Evolutionary conservation across 805 yeast species (phyloP).

Genomic region (Candida argentea): DNA sequence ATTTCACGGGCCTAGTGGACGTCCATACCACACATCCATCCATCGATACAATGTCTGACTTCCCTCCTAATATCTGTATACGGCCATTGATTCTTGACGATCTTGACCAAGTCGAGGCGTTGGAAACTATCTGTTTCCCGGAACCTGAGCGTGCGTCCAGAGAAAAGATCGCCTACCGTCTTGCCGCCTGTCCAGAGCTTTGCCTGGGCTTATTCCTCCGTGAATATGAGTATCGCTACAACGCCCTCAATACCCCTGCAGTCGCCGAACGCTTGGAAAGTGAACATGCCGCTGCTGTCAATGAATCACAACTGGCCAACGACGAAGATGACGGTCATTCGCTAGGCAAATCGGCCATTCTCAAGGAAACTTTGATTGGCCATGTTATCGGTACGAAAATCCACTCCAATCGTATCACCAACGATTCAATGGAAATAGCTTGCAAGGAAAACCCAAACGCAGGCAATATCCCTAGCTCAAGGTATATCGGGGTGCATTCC

Average conservation of each 20-base stretch:
- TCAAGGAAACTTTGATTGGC: slow-evolving; percentile 61
- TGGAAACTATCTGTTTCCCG: slow-evolving; percentile 66
- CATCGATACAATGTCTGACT: slow-evolving; percentile 32
- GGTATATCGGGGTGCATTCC: slow-evolving; percentile 72
- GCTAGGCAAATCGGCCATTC: slow-evolving; percentile 40
- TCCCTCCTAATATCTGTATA: slow-evolving; percentile 36
- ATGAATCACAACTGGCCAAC: slow-evolving; percentile 3
- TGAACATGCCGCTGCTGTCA: slow-evolving; percentile 10
- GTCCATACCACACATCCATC: slow-evolving; percentile 1
- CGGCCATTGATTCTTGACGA: slow-evolving; percentile 79
- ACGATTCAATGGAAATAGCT: slow-evolving; percentile 54
- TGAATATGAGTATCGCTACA: slow-evolving; percentile 41
- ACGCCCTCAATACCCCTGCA: slow-evolving; percentile 31
- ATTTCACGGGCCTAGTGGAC: neutral
- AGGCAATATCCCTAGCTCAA: slow-evolving; percentile 72
- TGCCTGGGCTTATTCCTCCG: slow-evolving; percentile 82
- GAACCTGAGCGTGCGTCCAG: slow-evolving; percentile 55
- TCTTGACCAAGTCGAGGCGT: slow-evolving; percentile 43
- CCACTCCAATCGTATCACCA: slow-evolving; percentile 38
- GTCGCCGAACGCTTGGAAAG: slow-evolving; percentile 25
- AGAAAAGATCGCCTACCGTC: slow-evolving; percentile 58
- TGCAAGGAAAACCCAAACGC: slow-evolving; percentile 17
- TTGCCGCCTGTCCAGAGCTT: slow-evolving; percentile 79
- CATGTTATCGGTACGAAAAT: slow-evolving; percentile 76
- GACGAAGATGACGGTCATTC: slow-evolving; percentile 25